phyloP scores from a whole-genome alignment of 768 basidiomycete species.

The Rhizopogon vinicolor region DNA sequence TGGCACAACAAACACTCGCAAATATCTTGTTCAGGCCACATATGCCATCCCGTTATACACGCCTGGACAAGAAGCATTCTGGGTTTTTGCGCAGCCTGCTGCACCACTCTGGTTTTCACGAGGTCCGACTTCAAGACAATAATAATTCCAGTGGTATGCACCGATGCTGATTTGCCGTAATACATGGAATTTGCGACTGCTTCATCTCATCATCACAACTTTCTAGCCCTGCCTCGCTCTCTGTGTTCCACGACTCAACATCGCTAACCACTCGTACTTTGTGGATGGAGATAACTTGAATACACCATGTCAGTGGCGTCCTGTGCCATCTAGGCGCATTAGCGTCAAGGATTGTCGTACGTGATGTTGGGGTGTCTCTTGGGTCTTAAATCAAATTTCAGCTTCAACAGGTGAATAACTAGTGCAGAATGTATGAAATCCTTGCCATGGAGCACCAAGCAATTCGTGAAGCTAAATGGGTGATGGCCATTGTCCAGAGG shows the following conservation, averaged over 20 bases:
- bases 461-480: no score
- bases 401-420: constrained; percentile 8
- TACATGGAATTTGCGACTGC: constrained; percentile 10
- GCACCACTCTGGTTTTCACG: constrained; percentile 28
- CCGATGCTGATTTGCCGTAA: background rate
- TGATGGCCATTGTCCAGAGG: no score
- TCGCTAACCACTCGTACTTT: constrained; percentile 28
- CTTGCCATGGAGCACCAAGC: no score
- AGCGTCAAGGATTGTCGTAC: constrained; percentile 11
- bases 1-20: background rate
- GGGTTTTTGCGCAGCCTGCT: no score
- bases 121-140: constrained; percentile 30
- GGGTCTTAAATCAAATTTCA: constrained; percentile 15
- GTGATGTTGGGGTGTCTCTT: constrained; percentile 31
- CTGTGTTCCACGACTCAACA: constrained; percentile 22
- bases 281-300: constrained; percentile 28
- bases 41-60: no score
- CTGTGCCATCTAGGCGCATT: constrained; percentile 32
- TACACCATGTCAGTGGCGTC: constrained; percentile 27
- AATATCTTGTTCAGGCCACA: background rate
- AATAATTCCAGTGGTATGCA: constrained; percentile 28
- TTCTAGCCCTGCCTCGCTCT: background rate
- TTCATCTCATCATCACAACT: background rate
- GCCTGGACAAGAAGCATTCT: no score
- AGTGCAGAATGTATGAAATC: constrained; percentile 11